Evolutionary conservation across 768 basidiomycete species (phyloP).

Genomic region (Kwoniella shandongensis): DNA sequence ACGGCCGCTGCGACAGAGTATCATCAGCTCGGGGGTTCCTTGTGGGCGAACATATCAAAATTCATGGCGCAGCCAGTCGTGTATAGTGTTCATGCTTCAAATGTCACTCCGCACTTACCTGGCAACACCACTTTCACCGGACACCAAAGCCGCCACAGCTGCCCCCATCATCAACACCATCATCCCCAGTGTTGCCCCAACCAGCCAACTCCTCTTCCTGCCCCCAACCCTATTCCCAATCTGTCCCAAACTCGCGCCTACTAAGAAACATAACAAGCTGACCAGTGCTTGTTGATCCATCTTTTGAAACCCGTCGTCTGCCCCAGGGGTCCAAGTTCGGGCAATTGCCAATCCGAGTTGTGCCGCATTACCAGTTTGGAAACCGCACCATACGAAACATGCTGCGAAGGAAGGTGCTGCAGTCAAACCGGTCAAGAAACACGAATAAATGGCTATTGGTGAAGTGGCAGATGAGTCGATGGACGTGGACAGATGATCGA

Average conservation of each 20-base stretch:
- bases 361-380: slow-evolving; percentile 54
- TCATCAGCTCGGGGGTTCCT: not conserved
- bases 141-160: slow-evolving; percentile 70
- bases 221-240: slow-evolving; percentile 73
- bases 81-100: too few relatives aligned
- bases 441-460: slow-evolving; percentile 38
- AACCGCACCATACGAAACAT: slow-evolving; percentile 52
- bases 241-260: slow-evolving; percentile 72
- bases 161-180: slow-evolving; percentile 73
- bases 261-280: slow-evolving; percentile 72
- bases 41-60: too few relatives aligned
- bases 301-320: slow-evolving; percentile 67
- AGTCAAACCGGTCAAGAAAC: slow-evolving; percentile 45
- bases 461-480: slow-evolving; percentile 1
- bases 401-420: slow-evolving; percentile 38
- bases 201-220: slow-evolving; percentile 72
- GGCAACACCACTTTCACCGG: slow-evolving; percentile 56
- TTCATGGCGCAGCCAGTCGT: not conserved
- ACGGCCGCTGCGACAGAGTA: slow-evolving; percentile 27
- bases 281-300: slow-evolving; percentile 80
- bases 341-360: slow-evolving; percentile 78
- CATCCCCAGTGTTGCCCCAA: slow-evolving; percentile 69
- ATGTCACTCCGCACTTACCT: slow-evolving; percentile 26
- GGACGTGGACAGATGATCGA: slow-evolving; percentile 6
- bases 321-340: slow-evolving; percentile 62